phyloP scores from a whole-genome alignment of 2,329 filamentous ascomycete species.

The Alternaria atra region DNA sequence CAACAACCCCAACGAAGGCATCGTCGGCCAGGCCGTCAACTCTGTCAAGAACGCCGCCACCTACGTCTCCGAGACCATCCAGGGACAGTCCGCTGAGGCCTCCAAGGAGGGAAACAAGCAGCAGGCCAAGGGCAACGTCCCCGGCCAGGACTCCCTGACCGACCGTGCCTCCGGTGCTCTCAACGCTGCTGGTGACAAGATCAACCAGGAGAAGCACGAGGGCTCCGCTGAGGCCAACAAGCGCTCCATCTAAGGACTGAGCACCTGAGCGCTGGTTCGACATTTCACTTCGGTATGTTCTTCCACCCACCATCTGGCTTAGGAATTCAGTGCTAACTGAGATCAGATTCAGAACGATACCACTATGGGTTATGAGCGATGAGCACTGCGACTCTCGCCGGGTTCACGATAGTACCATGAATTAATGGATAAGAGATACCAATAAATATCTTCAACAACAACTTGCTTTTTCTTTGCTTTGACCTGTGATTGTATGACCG shows the following conservation, averaged over 20 bases:
- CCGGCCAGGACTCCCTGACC: constrained; percentile 41
- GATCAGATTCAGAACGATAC: constrained; percentile 24
- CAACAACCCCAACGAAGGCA: constrained; percentile 55
- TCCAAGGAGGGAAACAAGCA: constrained; percentile 76
- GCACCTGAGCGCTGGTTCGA: constrained; percentile 23
- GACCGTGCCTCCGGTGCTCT: constrained; percentile 65
- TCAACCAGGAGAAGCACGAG: constrained; percentile 62
- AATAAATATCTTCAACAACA: constrained; percentile 34
- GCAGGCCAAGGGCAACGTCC: constrained; percentile 67
- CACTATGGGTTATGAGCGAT: constrained; percentile 22
- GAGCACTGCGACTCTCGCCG: constrained; percentile 31
- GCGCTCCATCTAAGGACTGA: constrained; percentile 44
- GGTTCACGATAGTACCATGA: constrained; percentile 27
- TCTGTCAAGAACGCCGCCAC: constrained; percentile 66
- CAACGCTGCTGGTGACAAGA: constrained; percentile 63
- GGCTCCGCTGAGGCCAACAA: constrained; percentile 60
- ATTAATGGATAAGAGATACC: constrained; percentile 40
- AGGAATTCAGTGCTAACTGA: neutral
- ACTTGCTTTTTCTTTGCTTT: neutral
- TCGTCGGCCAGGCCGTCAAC: constrained; percentile 54
- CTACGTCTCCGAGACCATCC: constrained; percentile 72
- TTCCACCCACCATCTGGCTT: neutral
- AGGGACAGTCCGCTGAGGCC: constrained; percentile 64
- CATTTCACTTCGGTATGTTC: constrained; percentile 28
- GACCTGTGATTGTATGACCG: neutral